phyloP scores from a whole-genome alignment of 2,329 filamentous ascomycete genomes.

The Fusarium guadeloupense region DNA sequence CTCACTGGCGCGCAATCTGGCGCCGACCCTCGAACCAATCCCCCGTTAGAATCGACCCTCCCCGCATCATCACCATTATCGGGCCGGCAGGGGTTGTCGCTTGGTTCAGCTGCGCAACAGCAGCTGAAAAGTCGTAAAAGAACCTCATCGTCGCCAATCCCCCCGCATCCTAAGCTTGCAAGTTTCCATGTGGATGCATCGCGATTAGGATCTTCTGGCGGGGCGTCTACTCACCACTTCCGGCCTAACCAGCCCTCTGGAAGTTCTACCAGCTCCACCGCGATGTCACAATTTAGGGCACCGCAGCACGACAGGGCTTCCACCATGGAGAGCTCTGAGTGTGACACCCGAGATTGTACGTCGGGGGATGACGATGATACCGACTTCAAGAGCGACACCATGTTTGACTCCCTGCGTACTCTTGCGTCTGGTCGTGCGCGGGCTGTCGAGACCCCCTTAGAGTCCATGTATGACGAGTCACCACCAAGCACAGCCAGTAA shows the following conservation, averaged over 20 bases:
- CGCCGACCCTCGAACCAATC: conserved; percentile 44
- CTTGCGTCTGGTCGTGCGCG: conserved; percentile 72
- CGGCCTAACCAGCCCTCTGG: conserved; percentile 56
- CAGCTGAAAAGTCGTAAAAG: conserved; percentile 50
- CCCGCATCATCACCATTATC: conserved; percentile 35
- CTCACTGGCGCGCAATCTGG: conserved; percentile 47
- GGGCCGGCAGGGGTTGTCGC: conserved; percentile 36
- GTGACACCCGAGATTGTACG: conserved; percentile 69
- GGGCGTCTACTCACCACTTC: conserved; percentile 49
- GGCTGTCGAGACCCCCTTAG: conserved; percentile 74
- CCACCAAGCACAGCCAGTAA: conserved; percentile 67
- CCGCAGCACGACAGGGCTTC: conserved; percentile 55
- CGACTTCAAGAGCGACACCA: conserved; percentile 80
- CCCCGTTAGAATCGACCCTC: conserved; percentile 38
- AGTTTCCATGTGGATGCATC: conserved; percentile 65
- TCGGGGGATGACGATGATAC: conserved; percentile 80
- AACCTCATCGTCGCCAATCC: conserved; percentile 65
- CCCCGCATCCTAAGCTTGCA: conserved; percentile 62
- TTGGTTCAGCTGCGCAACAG: conserved; percentile 39
- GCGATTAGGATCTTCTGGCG: conserved; percentile 55
- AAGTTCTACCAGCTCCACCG: conserved; percentile 54
- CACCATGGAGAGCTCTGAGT: conserved; percentile 75
- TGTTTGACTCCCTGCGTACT: conserved; percentile 80
- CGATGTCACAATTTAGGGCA: conserved; percentile 51
- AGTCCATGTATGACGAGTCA: conserved; percentile 85